Base-by-base conservation (phyloP, 2,329 filamentous ascomycete genomes). In the Fusarium kyushuense region DNA sequence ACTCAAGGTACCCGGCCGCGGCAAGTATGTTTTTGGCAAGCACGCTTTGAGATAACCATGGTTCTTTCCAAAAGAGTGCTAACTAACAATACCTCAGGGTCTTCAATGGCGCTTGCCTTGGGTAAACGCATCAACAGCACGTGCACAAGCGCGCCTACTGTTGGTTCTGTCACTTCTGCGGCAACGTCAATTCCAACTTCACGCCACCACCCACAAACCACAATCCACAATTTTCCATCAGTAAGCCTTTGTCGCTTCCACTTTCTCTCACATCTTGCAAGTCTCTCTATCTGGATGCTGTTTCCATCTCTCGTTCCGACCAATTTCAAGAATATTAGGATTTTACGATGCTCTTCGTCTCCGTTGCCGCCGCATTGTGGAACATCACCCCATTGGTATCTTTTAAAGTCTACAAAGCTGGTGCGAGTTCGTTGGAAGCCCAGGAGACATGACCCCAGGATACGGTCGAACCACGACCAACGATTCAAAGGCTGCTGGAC, bases 1-100 rank as follows among this genome's bases (percentile, higher is more conserved):
- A 38, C 46, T 47, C 17, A 41, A 47, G 35, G 59, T 46, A 63
- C 58, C 67, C 63, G 67, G 67, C 67, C 67, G 67, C 67, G 67
- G 67, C 67, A 70, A 70, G 54, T 61, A 64, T 70, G 58, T 25
- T 70, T 64, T 52, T 60, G 67, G 67, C 63, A 70, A 41, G 58
- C 41, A 64, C 58, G 36, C 2, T 45, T 40, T 43, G 23, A n/a
- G 35, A 13, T 38, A 54, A 12, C 54, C 48, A 42, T 21, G 35
- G 30, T 40, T 54, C 51, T 56, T 56, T 62, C 52, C 40, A 16
- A 43, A 46, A 51, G 17, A 45, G 48, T 42, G 14, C 43, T n/a
- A 42, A 59, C 23, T 33, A 27, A 62, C 30, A 36, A 53, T 54
- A 45, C 14, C 58, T 70, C 54, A 49, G 47, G 47, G 47, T 49